phyloP scores from a whole-genome alignment of 2,329 filamentous ascomycete genomes.

The Grosmannia serpens region DNA sequence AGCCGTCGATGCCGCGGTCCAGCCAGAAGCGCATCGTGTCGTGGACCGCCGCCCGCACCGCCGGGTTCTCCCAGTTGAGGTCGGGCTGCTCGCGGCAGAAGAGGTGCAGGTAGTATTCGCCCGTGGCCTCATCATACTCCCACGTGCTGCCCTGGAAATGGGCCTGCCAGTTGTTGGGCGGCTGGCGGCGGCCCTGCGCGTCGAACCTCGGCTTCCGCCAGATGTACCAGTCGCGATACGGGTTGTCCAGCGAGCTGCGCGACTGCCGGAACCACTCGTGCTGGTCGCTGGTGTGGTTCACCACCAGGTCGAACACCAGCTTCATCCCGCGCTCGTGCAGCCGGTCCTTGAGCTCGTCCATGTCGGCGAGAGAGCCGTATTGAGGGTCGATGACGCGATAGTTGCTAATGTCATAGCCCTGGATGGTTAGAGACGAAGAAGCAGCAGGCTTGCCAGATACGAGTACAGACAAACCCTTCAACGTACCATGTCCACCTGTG shows the following conservation, averaged over 20 bases:
- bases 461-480: neutral
- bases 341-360: slow-evolving; percentile 47
- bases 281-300: slow-evolving; percentile 65
- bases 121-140: slow-evolving; percentile 57
- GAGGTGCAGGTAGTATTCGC: slow-evolving; percentile 66
- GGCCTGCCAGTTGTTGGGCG: slow-evolving; percentile 64
- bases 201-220: slow-evolving; percentile 27
- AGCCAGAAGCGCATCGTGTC: slow-evolving; percentile 70
- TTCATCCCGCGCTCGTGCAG: slow-evolving; percentile 48
- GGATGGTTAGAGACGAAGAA: neutral
- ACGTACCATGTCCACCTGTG: slow-evolving; percentile 34
- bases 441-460: neutral
- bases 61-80: slow-evolving; percentile 68
- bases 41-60: slow-evolving; percentile 57
- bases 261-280: slow-evolving; percentile 61
- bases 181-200: slow-evolving; percentile 47
- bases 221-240: slow-evolving; percentile 46
- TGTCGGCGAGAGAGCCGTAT: slow-evolving; percentile 54
- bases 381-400: slow-evolving; percentile 38
- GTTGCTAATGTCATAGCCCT: slow-evolving; percentile 53
- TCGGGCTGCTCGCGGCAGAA: slow-evolving; percentile 55
- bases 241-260: slow-evolving; percentile 43
- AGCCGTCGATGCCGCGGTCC: slow-evolving; percentile 57
- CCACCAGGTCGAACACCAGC: slow-evolving; percentile 55
- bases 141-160: slow-evolving; percentile 52